Evolutionary conservation across 768 basidiomycete species (phyloP).

Genomic region (Piloderma croceum): DNA sequence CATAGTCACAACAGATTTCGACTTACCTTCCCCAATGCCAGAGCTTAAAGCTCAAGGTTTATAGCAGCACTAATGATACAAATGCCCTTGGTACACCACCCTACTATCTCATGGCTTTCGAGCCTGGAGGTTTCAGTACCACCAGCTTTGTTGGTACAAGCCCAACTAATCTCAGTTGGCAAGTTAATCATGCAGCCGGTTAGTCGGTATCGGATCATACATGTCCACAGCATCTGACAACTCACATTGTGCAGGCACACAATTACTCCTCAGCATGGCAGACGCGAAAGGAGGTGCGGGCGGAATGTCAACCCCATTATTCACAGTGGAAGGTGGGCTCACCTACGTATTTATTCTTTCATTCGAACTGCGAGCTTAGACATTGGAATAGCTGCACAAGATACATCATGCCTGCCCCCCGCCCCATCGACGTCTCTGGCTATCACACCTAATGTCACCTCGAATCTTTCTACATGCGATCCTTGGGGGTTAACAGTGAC

Average conservation of each 20-base stretch:
- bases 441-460: slow-evolving; percentile 35
- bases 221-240: neutral
- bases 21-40: slow-evolving; percentile 20
- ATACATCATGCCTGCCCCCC: slow-evolving; percentile 18
- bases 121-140: slow-evolving; percentile 30
- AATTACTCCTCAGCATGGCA: slow-evolving; percentile 38
- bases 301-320: slow-evolving; percentile 32
- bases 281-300: slow-evolving; percentile 40
- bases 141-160: slow-evolving; percentile 31
- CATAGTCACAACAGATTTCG: slow-evolving; percentile 12
- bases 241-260: slow-evolving; percentile 29
- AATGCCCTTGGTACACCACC: slow-evolving; percentile 25
- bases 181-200: slow-evolving; percentile 36
- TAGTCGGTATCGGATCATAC: slow-evolving; percentile 9
- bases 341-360: neutral
- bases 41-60: slow-evolving; percentile 14
- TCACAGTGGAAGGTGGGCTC: slow-evolving; percentile 32
- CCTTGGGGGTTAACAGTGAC: slow-evolving; percentile 42
- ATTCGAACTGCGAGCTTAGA: slow-evolving; percentile 2
- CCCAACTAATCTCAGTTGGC: slow-evolving; percentile 31
- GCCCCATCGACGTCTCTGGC: slow-evolving; percentile 23
- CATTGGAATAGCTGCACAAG: slow-evolving; percentile 32
- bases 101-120: slow-evolving; percentile 39
- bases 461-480: slow-evolving; percentile 35
- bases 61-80: slow-evolving; percentile 17